phyloP scores from a whole-genome alignment of 345 rosid genomes.

The Aquilaria sinensis region DNA sequence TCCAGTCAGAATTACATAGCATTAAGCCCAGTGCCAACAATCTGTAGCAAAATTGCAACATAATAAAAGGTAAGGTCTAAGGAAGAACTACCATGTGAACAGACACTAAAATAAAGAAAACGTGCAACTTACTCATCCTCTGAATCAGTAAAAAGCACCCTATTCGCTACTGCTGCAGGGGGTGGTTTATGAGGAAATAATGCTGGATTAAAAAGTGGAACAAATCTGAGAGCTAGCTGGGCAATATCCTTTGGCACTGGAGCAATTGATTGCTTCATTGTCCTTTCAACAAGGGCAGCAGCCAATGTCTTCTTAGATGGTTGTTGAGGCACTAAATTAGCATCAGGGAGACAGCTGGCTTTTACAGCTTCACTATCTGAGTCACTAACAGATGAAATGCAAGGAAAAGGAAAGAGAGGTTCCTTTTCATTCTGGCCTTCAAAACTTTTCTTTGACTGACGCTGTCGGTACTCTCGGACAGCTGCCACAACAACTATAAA shows the following conservation, averaged over 20 bases:
- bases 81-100: not conserved
- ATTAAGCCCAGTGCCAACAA: conserved; percentile 82
- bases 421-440: conserved; percentile 48
- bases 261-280: conserved; percentile 80
- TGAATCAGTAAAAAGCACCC: conserved; percentile 87
- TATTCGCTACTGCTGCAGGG: conserved; percentile 53
- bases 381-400: conserved; percentile 24
- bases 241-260: conserved; percentile 77
- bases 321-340: conserved; percentile 34
- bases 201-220: conserved; percentile 55
- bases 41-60: conserved; percentile 32
- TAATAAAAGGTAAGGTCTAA: not conserved
- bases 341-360: conserved; percentile 21
- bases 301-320: conserved; percentile 74
- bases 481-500: conserved; percentile 42
- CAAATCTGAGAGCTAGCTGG: conserved; percentile 58
- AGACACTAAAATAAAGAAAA: conserved; percentile 12
- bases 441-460: conserved; percentile 44
- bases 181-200: conserved; percentile 94
- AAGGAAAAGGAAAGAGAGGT: conserved; percentile 62
- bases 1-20: conserved; percentile 93
- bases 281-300: conserved; percentile 73
- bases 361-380: conserved; percentile 32
- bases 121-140: conserved; percentile 83
- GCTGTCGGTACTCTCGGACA: conserved; percentile 48